Conservation (phyloP, 2,329 filamentous ascomycete genomes). For the Scedosporium apiospermum region DNA sequence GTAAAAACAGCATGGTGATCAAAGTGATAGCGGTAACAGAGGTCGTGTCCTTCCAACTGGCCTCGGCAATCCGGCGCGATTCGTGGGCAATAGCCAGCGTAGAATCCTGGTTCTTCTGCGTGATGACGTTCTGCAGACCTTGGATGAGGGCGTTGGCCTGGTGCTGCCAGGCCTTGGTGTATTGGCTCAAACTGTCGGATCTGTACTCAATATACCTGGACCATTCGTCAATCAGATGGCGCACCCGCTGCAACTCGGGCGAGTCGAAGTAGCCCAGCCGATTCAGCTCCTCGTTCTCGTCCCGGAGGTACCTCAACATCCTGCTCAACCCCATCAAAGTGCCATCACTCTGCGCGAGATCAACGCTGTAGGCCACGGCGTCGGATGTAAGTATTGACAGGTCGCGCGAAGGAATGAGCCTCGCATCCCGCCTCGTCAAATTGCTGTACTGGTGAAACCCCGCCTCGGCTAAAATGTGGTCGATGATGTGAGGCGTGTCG, state of each 20-base stretch:
- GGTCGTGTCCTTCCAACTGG: constrained; percentile 12
- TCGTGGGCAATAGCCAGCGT: neutral
- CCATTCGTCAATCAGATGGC: neutral
- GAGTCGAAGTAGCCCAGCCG: neutral
- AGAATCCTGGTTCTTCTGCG: neutral
- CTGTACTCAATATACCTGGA: neutral
- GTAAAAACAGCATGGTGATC: constrained; percentile 8
- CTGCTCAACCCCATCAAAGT: neutral
- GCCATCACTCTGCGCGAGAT: neutral
- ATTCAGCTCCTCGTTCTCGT: neutral
- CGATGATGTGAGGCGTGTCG: neutral
- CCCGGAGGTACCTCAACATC: neutral
- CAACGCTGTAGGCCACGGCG: neutral
- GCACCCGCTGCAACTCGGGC: neutral
- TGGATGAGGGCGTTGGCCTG: neutral
- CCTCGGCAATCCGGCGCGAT: constrained; percentile 11
- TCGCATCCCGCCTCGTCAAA: neutral
- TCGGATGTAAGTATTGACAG: neutral
- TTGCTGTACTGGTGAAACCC: neutral
- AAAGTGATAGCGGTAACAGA: constrained; percentile 7
- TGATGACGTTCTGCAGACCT: neutral
- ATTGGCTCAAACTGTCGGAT: neutral
- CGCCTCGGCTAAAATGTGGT: neutral
- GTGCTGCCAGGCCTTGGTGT: neutral
- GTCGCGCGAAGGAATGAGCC: neutral